Evolutionary conservation across 169 alveolate species (phyloP), one percentile per base, ranked within the genome.

Genomic region (Plasmodium billcollinsi): DNA sequence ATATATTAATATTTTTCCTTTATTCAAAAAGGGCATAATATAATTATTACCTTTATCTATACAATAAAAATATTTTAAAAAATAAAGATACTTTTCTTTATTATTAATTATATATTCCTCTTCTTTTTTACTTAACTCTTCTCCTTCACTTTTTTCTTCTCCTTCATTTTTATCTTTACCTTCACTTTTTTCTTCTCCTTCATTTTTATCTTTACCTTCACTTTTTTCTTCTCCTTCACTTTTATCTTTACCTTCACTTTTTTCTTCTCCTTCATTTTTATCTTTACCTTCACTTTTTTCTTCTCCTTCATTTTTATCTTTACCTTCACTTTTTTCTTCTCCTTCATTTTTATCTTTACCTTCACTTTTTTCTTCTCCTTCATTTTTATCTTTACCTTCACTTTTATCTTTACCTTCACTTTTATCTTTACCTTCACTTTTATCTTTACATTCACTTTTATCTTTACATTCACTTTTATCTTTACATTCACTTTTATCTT

Each of bases 1-100:
- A 54, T 86, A 86, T 43, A 86, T 33, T 1, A 86, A 33, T 49
- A 86, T 71, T 61, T 86, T 86, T 12, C 92, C 92, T 47, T 86
- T 86, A 9, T 71, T 86, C 58, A 86, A 63, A 66, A 86, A 86
- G 7, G 33, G 21, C 9, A 39, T 65, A 11, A 71, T 21, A 47
- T 63, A 47, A 39, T 24, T n/a, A 9, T n/a, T 45, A 45, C 20
- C 24, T 12, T 29, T 69, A 1, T 50, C 63, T n/a, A 52, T 73
- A 6, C 52, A 66, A 39, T 69, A n/a, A 2, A 78, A 45, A 24
- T 66, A 58, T 12, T 43, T 62, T 54, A 78, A 47, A 43, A 78
- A 78, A 18, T 29, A 50, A n/a, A 52, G 58, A 29, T 71, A 71
- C 15, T 21, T 52, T 33, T 71, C 33, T 43, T 69, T 62, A 18